A percentile compares a stretch with the other conserved stretches of the same genome.
Conservation (phyloP, 192 early-diverging fungal species). For the Coemansia sp. region DNA sequence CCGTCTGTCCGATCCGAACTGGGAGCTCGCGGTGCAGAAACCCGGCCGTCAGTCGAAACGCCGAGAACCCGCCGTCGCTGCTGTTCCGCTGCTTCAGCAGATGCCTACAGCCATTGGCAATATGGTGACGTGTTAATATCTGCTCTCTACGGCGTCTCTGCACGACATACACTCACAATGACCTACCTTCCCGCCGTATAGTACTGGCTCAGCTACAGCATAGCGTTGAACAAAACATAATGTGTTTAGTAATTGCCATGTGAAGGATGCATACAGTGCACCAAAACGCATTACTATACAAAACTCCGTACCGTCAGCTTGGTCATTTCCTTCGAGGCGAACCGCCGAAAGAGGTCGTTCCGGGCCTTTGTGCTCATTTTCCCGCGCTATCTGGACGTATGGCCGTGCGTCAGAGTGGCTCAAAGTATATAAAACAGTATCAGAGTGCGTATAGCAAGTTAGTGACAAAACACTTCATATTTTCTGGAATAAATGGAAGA, state of each 20-base stretch:
- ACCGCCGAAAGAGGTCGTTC: slow-evolving; percentile 43
- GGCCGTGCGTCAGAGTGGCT: too few species aligned
- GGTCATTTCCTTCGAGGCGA: slow-evolving; percentile 53
- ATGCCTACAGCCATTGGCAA: slow-evolving; percentile 9
- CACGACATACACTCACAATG: background rate
- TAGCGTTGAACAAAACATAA: slow-evolving; percentile 14
- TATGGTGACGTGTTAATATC: background rate
- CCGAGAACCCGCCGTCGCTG: slow-evolving; percentile 40
- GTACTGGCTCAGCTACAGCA: slow-evolving; percentile 41
- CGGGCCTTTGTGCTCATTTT: slow-evolving; percentile 16
- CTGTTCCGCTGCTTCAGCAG: slow-evolving; percentile 47
- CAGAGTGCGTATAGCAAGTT: background rate
- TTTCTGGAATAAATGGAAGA: background rate
- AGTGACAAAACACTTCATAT: background rate
- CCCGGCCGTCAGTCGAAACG: slow-evolving; percentile 51
- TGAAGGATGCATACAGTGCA: background rate
- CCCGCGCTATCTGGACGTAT: background rate
- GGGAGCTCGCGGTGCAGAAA: slow-evolving; percentile 61
- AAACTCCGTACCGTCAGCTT: slow-evolving; percentile 36
- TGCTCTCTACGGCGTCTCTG: background rate
- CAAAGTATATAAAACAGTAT: background rate
- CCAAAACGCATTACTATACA: background rate
- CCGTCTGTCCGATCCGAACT: slow-evolving; percentile 59
- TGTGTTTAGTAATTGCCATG: background rate
- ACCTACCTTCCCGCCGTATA: slow-evolving; percentile 47